Evolutionary conservation across 1,284 basidiomycete genomes (phyloP).

Genomic region (Schizophyllum commune): DNA sequence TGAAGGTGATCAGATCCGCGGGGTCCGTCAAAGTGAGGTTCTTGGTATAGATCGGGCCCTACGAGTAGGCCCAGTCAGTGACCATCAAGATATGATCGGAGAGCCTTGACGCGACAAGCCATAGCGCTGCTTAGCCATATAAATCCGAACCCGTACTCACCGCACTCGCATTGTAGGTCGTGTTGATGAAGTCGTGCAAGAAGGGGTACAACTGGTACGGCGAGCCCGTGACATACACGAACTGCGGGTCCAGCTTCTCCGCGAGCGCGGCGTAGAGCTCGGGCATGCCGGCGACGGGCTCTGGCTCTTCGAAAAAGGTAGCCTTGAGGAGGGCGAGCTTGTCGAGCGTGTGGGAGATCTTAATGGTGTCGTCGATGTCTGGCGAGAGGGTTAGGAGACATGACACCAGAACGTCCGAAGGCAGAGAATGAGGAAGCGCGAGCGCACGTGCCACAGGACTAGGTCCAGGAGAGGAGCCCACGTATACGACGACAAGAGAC

Average conservation of each 20-base stretch:
- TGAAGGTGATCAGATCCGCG: constrained; percentile 19
- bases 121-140: no score
- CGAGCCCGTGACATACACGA: constrained; percentile 34
- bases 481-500: not conserved
- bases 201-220: constrained; percentile 37
- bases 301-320: constrained; percentile 31
- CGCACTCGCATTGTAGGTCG: constrained; percentile 18
- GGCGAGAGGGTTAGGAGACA: no score
- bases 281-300: constrained; percentile 34
- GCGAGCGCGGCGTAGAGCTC: constrained; percentile 30
- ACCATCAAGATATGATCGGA: no score
- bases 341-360: constrained; percentile 31
- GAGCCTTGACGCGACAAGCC: no score
- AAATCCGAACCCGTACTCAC: not conserved
- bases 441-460: not conserved
- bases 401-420: no score
- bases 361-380: constrained; percentile 38
- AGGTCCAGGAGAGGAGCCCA: not conserved
- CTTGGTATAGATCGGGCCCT: constrained; percentile 29
- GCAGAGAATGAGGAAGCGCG: no score
- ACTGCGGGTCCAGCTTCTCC: constrained; percentile 26
- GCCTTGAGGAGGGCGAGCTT: constrained; percentile 23
- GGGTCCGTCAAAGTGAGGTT: constrained; percentile 29
- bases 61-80: constrained; percentile 10
- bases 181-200: constrained; percentile 29